Conservation (phyloP, 352 stramenopile species). For the Globisporangium barbulae region DNA sequence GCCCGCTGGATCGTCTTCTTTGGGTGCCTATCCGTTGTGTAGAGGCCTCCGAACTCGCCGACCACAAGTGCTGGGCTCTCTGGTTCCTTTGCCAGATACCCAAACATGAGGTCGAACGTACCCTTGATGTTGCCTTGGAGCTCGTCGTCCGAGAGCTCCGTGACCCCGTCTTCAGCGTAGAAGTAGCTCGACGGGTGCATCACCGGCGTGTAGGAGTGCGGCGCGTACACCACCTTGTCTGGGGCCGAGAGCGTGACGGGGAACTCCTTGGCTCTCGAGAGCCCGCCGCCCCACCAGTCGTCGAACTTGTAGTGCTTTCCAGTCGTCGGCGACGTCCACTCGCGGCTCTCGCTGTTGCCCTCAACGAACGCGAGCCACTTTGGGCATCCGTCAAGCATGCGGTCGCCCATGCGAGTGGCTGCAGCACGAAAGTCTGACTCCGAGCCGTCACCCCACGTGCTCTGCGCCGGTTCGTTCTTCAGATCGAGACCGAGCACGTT, state of each 20-base stretch:
- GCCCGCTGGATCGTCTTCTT: conserved; percentile 59
- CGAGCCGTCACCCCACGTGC: conserved; percentile 45
- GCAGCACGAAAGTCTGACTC: conserved; percentile 45
- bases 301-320: conserved; percentile 49
- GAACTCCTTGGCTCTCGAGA: conserved; percentile 38
- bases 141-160: conserved; percentile 43
- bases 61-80: conserved; percentile 48
- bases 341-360: conserved; percentile 46
- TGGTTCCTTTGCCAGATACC: conserved; percentile 42
- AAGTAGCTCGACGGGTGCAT: conserved; percentile 65
- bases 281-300: conserved; percentile 56
- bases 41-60: conserved; percentile 70
- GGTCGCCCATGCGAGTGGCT: conserved; percentile 46
- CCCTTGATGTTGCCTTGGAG: conserved; percentile 36
- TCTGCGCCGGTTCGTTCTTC: conserved; percentile 50
- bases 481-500: conserved; percentile 74
- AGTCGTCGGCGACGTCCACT: conserved; percentile 35
- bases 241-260: conserved; percentile 40
- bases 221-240: conserved; percentile 76
- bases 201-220: conserved; percentile 70
- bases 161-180: conserved; percentile 29
- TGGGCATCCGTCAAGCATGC: conserved; percentile 61
- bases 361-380: conserved; percentile 75
- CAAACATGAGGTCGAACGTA: conserved; percentile 70
- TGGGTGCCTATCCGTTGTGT: conserved; percentile 43